A percentile compares a stretch with the other conserved stretches of the same genome.
Evolutionary conservation across 352 stramenopile genomes (phyloP).

Genomic region (Plasmopara viticola): DNA sequence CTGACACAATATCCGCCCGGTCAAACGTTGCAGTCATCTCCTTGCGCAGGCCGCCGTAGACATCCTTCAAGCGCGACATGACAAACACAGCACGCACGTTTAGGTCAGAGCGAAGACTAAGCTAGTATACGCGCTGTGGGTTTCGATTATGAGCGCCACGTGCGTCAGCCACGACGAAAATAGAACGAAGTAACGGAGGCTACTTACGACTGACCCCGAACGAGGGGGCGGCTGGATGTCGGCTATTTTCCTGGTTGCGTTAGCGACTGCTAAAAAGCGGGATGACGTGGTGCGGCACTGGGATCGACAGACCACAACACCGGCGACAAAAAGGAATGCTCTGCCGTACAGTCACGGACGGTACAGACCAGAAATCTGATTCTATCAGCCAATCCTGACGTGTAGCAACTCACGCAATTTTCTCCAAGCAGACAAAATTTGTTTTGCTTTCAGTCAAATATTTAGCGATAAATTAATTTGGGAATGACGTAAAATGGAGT

Average conservation of each 20-base stretch:
- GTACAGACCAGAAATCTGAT: neutral
- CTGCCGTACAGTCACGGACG: neutral
- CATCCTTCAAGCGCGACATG: slow-evolving; percentile 71
- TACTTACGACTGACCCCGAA: slow-evolving; percentile 27
- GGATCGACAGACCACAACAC: neutral
- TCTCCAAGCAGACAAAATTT: too few relatives aligned
- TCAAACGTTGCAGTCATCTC: slow-evolving; percentile 78
- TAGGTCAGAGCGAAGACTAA: slow-evolving; percentile 14
- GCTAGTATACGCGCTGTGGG: slow-evolving; percentile 9
- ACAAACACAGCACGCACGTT: slow-evolving; percentile 12
- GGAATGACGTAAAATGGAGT: too few relatives aligned
- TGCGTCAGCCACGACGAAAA: slow-evolving; percentile 8
- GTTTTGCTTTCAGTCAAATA: too few relatives aligned
- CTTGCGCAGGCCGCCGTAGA: slow-evolving; percentile 69
- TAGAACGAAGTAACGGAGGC: slow-evolving; percentile 15
- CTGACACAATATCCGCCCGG: slow-evolving; percentile 53
- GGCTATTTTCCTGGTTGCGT: slow-evolving; percentile 24
- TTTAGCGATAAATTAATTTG: too few relatives aligned
- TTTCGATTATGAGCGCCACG: slow-evolving; percentile 17
- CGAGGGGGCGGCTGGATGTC: slow-evolving; percentile 20
- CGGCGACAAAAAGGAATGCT: slow-evolving; percentile 4
- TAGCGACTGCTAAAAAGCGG: slow-evolving; percentile 2
- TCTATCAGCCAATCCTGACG: slow-evolving; percentile 7
- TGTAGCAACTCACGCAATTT: too few relatives aligned
- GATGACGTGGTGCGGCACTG: slow-evolving; percentile 1